Conservation (phyloP, 306 rosid species). For the Clitoria ternatea region DNA sequence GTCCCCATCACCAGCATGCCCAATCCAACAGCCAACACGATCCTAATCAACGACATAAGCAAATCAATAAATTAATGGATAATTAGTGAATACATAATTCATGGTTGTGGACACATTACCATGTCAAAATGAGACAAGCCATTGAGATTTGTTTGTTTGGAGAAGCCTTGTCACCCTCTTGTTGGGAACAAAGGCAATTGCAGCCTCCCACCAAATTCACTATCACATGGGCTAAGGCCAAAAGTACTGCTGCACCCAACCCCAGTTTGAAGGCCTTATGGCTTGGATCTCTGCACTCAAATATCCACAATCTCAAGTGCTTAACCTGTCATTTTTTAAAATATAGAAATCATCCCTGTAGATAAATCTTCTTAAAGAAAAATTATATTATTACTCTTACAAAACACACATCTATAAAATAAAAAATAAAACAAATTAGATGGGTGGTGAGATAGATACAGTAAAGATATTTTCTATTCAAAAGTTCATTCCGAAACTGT, state of each 20-base stretch:
- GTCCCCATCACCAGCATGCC: constrained; percentile 88
- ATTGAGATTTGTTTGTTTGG: constrained; percentile 69
- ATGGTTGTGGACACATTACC: constrained; percentile 51
- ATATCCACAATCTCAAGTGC: constrained; percentile 79
- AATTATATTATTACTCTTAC: too few relatives aligned
- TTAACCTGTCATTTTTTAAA: constrained; percentile 57
- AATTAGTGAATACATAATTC: too few relatives aligned
- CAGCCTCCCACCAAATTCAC: constrained; percentile 80
- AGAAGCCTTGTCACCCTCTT: constrained; percentile 56
- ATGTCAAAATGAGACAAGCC: constrained; percentile 77
- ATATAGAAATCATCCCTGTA: background rate
- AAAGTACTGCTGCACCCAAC: constrained; percentile 61
- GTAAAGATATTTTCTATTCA: too few relatives aligned
- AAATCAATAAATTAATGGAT: too few relatives aligned
- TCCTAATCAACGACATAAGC: constrained; percentile 41
- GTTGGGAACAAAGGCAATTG: constrained; percentile 70
- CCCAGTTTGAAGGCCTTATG: constrained; percentile 77
- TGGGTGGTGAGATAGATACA: too few relatives aligned
- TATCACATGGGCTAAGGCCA: constrained; percentile 68
- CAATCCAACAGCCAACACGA: constrained; percentile 75
- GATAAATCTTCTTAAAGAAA: background rate
- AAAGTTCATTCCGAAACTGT: too few relatives aligned
- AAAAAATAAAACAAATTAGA: too few relatives aligned
- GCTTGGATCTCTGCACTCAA: constrained; percentile 95
- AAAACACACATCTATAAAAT: too few relatives aligned